Conservation (phyloP, 2,329 filamentous ascomycete genomes). For the Zymoseptoria brevis region DNA sequence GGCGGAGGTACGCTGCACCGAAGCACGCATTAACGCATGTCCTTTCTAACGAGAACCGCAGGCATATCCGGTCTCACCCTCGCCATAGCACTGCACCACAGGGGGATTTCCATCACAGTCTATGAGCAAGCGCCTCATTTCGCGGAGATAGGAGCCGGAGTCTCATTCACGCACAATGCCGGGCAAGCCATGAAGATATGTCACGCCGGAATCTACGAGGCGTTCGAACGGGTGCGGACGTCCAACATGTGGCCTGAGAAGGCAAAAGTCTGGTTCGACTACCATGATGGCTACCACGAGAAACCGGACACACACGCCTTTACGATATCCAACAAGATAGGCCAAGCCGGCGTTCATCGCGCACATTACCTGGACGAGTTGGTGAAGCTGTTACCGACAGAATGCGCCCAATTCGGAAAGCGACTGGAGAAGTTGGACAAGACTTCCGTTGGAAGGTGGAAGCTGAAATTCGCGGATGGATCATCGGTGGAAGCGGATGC, state of each 20-base stretch:
- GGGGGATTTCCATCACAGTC: slow-evolving; percentile 40
- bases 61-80: slow-evolving; percentile 52
- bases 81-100: slow-evolving; percentile 43
- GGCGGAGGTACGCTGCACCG: slow-evolving; percentile 12
- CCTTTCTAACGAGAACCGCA: background rate
- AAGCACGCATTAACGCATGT: background rate
- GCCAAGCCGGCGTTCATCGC: slow-evolving; percentile 29
- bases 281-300: slow-evolving; percentile 29
- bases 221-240: slow-evolving; percentile 38
- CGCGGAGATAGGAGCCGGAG: slow-evolving; percentile 51
- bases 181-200: slow-evolving; percentile 47
- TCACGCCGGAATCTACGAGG: slow-evolving; percentile 37
- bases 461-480: slow-evolving; percentile 31
- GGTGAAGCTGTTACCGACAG: slow-evolving; percentile 33
- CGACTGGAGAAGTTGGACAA: slow-evolving; percentile 25
- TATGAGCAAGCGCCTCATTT: slow-evolving; percentile 51
- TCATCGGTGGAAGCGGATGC: slow-evolving; percentile 37
- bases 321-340: slow-evolving; percentile 20
- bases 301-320: slow-evolving; percentile 19
- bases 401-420: slow-evolving; percentile 28
- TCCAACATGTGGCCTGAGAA: slow-evolving; percentile 32
- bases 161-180: slow-evolving; percentile 50
- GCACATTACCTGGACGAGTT: slow-evolving; percentile 37
- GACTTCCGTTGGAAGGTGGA: slow-evolving; percentile 21
- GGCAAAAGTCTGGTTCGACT: slow-evolving; percentile 37